phyloP scores from a whole-genome alignment of 2,329 filamentous ascomycete genomes.

The Geoglossum cookeanum region DNA sequence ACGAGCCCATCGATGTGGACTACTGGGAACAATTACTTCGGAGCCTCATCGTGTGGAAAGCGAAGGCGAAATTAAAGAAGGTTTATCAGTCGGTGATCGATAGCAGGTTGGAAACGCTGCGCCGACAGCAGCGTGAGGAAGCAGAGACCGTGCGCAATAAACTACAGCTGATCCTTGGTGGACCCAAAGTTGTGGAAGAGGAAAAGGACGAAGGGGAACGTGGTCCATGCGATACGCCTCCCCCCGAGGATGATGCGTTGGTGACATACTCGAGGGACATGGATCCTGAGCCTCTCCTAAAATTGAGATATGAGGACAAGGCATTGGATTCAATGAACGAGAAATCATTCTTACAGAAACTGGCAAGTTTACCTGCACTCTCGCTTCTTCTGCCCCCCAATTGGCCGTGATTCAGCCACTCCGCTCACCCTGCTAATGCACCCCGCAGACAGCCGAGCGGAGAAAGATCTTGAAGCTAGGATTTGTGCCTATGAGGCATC shows the following conservation, averaged over 20 bases:
- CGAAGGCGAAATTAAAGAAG: conserved; percentile 62
- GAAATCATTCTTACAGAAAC: conserved; percentile 34
- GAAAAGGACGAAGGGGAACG: neutral
- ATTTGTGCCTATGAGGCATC: conserved; percentile 42
- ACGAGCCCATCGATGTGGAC: conserved; percentile 87
- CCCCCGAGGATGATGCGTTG: neutral
- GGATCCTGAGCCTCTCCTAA: conserved; percentile 48
- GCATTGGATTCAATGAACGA: conserved; percentile 37
- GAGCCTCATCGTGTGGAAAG: conserved; percentile 77
- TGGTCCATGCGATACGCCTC: neutral
- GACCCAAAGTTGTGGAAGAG: conserved; percentile 1
- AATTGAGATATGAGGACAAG: conserved; percentile 45
- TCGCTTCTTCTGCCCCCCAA: neutral
- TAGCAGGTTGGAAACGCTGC: conserved; percentile 45
- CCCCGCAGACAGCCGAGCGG: conserved; percentile 31
- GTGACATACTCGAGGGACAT: conserved; percentile 18
- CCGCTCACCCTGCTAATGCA: conserved; percentile 4
- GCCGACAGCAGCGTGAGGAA: conserved; percentile 47
- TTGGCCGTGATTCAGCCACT: neutral
- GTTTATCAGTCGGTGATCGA: conserved; percentile 60
- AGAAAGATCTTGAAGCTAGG: conserved; percentile 43
- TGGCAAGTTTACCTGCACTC: conserved; percentile 22
- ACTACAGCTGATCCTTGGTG: conserved; percentile 30
- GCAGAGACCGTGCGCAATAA: conserved; percentile 36
- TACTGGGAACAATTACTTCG: conserved; percentile 91